A percentile compares a stretch with the other conserved stretches of the same genome.
Conservation (phyloP, 306 rosid species). For the Morella rubra region DNA sequence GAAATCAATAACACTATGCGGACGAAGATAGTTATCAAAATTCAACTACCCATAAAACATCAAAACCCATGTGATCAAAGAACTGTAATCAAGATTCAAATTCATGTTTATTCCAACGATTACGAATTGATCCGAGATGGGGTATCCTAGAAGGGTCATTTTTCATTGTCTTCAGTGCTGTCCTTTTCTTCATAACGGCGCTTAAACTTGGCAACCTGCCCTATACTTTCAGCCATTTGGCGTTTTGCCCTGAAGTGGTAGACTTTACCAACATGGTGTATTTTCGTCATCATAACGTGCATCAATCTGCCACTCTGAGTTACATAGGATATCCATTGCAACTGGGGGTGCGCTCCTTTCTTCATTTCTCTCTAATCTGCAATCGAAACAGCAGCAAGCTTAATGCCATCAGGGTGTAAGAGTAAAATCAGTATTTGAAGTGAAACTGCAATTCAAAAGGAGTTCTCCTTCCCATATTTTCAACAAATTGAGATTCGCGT, state of each 20-base stretch:
- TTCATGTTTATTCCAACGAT: slow-evolving; percentile 16
- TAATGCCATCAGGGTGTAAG: neutral
- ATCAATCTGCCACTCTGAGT: slow-evolving; percentile 90
- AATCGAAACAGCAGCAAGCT: neutral
- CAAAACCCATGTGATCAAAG: neutral
- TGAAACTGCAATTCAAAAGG: neutral
- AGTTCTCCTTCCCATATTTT: neutral
- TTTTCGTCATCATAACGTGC: slow-evolving; percentile 85
- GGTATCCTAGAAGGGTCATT: slow-evolving; percentile 23
- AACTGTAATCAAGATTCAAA: neutral
- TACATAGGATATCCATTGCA: slow-evolving; percentile 91
- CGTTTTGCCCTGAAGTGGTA: slow-evolving; percentile 87
- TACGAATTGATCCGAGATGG: too few relatives aligned
- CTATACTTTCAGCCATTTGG: slow-evolving; percentile 80
- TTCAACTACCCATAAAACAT: neutral
- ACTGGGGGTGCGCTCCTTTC: slow-evolving; percentile 94
- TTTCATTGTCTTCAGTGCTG: slow-evolving; percentile 31
- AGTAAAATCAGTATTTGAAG: neutral
- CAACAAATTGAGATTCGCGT: neutral
- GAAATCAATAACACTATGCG: neutral
- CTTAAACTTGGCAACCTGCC: slow-evolving; percentile 86
- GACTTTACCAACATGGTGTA: slow-evolving; percentile 82
- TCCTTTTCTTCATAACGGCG: slow-evolving; percentile 62
- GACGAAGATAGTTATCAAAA: neutral
- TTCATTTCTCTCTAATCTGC: slow-evolving; percentile 51